These are phyloP conservation scores for Ophiocordyceps sinensis DNA, from an alignment of 2,329 filamentous ascomycete genomes.

Conservation along the genomic window DNA sequence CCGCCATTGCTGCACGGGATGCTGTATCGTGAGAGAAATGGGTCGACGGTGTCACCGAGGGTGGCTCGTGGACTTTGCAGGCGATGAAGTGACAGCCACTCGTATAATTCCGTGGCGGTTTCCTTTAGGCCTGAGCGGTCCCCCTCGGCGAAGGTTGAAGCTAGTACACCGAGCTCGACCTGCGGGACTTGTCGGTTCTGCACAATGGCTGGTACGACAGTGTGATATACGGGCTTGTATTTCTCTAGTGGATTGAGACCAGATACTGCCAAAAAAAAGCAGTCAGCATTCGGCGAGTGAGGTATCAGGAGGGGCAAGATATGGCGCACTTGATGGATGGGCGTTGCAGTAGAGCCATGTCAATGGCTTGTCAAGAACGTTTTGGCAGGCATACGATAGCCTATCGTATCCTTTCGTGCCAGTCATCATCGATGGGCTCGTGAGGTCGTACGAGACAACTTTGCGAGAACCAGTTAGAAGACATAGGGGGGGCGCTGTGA, in stretches of 20 bases:
- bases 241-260: conserved; percentile 32
- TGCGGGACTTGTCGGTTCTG: conserved; percentile 8
- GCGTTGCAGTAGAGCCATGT: conserved; percentile 70
- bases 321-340: conserved; percentile 13
- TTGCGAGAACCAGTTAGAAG: background rate
- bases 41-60: conserved; percentile 44
- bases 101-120: conserved; percentile 48
- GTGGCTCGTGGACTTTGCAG: conserved; percentile 50
- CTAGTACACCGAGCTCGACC: conserved; percentile 11
- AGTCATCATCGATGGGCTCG: conserved; percentile 59
- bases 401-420: conserved; percentile 76
- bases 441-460: conserved; percentile 69
- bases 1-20: conserved; percentile 28
- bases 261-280: conserved; percentile 18
- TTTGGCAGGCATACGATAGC: conserved; percentile 62
- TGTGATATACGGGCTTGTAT: conserved; percentile 28
- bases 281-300: background rate
- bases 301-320: background rate
- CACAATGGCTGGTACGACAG: conserved; percentile 11
- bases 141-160: conserved; percentile 15
- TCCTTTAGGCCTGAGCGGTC: conserved; percentile 44
- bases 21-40: conserved; percentile 54
- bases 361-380: conserved; percentile 52
- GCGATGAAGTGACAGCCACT: conserved; percentile 59
- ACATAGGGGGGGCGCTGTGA: background rate